Evolutionary conservation across 2,329 filamentous ascomycete species (phyloP), one percentile per base, ranked within the genome.

Genomic region (Canariomyces notabilis): DNA sequence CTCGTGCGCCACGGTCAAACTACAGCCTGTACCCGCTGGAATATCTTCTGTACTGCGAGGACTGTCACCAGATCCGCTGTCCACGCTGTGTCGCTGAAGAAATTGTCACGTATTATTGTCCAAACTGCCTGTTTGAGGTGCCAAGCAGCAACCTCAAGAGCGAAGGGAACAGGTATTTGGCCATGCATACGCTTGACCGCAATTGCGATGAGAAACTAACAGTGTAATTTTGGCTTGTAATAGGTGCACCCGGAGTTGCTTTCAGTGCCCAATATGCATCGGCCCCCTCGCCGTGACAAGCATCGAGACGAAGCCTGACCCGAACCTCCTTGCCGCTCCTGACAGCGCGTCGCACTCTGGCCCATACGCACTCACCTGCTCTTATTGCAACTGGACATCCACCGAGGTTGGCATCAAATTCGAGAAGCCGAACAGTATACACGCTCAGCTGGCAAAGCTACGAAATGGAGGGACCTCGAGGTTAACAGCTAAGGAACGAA

Each of bases 31-130:
- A 91, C 62, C 91, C 93, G 1, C 82, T 96, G 36, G 91, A 97
- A 61, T 84, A 96, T 63, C 79, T 98, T 20, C 77, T 97, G 33
- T 98, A 95, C 71, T 98, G 93, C 72, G 91, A 95, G 63, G 93
- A 97, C 64, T 98, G 93, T 66, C 89, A 95, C 64, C 86, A 95
- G 67, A 95, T 97, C 52, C 86, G 93, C 57, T 98, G 93, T 64
- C 87, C 89, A 5, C 77, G 89, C 69, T 98, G 93, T 62, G 87
- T 94, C 44, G 80, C 84, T 38, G 93, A 98, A 63, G 93, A 98
- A 69, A 89, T 95, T 45, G 83, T 95, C 38, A 93, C 88, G 44
- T 96, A 89, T 75, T 98, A 88, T 67, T 98, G 93, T 61, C 93
- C 93, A 5, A 91, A 82, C 64, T 98, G 93, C 64, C 70, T 98